Evolutionary conservation across 306 rosid genomes (phyloP).

Genomic region (Gleditsia sinensis): DNA sequence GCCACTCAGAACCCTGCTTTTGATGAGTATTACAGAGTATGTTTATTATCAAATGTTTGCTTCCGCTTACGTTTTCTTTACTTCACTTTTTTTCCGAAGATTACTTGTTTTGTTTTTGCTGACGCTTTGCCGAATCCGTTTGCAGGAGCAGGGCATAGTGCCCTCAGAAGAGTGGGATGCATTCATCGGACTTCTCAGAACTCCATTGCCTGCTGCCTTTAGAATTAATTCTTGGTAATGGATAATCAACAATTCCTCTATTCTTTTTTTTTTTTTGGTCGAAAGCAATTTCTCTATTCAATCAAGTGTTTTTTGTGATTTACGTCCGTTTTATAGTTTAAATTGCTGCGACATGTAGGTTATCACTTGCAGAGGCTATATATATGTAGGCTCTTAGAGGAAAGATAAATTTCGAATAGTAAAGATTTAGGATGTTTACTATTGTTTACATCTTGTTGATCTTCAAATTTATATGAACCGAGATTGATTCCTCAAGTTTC

Average conservation of each 20-base stretch:
- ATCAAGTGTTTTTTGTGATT: background rate
- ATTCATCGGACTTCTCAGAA: slow-evolving; percentile 67
- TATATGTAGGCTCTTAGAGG: background rate
- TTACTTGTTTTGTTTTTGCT: background rate
- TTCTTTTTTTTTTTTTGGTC: no score
- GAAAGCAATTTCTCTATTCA: background rate
- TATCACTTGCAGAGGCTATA: background rate
- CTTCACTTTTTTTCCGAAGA: background rate
- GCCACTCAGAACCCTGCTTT: slow-evolving; percentile 63
- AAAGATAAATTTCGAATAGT: background rate
- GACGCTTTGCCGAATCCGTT: background rate
- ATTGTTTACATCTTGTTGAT: background rate
- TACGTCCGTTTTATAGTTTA: background rate
- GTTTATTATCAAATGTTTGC: background rate
- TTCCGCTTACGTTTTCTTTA: background rate
- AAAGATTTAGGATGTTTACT: background rate
- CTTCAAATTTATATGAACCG: background rate
- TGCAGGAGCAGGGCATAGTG: slow-evolving; percentile 68
- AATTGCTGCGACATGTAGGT: background rate
- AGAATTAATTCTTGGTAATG: slow-evolving; percentile 77
- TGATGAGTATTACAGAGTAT: slow-evolving; percentile 75
- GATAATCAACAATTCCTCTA: background rate
- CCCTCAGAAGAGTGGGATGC: slow-evolving; percentile 69
- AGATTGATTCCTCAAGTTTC: slow-evolving; percentile 8
- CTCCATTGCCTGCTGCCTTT: slow-evolving; percentile 81